Evolutionary conservation across 768 basidiomycete genomes (phyloP).

Genomic region (Trametes punicea): DNA sequence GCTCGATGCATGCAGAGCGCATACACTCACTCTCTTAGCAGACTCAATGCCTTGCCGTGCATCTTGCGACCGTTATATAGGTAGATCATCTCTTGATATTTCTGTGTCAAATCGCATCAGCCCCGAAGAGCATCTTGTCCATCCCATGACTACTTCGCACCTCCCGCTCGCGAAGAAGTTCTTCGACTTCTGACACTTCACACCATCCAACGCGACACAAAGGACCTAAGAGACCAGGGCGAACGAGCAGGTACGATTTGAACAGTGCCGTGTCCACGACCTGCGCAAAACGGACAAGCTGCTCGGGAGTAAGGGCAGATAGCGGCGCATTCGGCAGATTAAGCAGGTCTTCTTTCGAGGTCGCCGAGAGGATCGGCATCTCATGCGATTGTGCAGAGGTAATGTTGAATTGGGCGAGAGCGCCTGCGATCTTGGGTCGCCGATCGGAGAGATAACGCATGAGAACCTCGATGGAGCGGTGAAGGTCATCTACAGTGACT

Average conservation of each 20-base stretch:
- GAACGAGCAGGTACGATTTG: slow-evolving; percentile 83
- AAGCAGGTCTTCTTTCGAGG: slow-evolving; percentile 72
- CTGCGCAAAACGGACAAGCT: slow-evolving; percentile 85
- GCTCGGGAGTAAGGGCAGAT: slow-evolving; percentile 70
- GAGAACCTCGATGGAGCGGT: slow-evolving; percentile 81
- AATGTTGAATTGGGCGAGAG: slow-evolving; percentile 65
- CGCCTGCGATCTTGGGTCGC: slow-evolving; percentile 79
- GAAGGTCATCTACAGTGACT: slow-evolving; percentile 47
- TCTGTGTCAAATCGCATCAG: slow-evolving; percentile 45
- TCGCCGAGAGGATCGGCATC: slow-evolving; percentile 66
- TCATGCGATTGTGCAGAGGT: slow-evolving; percentile 68
- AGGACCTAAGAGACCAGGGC: slow-evolving; percentile 78
- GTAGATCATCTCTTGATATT: slow-evolving; percentile 86
- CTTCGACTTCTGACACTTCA: slow-evolving; percentile 92
- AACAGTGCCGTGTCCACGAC: slow-evolving; percentile 94
- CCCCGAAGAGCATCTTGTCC: background rate
- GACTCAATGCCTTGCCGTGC: slow-evolving; percentile 82
- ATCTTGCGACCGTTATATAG: slow-evolving; percentile 94
- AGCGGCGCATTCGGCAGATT: slow-evolving; percentile 74
- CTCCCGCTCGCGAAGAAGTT: slow-evolving; percentile 73
- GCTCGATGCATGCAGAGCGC: background rate
- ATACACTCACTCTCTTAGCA: slow-evolving; percentile 77
- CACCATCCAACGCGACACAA: slow-evolving; percentile 94
- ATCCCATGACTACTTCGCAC: slow-evolving; percentile 38
- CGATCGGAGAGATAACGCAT: slow-evolving; percentile 86